phyloP scores from a whole-genome alignment of 495 filamentous ascomycete genomes.

The Penicillium paxilli region DNA sequence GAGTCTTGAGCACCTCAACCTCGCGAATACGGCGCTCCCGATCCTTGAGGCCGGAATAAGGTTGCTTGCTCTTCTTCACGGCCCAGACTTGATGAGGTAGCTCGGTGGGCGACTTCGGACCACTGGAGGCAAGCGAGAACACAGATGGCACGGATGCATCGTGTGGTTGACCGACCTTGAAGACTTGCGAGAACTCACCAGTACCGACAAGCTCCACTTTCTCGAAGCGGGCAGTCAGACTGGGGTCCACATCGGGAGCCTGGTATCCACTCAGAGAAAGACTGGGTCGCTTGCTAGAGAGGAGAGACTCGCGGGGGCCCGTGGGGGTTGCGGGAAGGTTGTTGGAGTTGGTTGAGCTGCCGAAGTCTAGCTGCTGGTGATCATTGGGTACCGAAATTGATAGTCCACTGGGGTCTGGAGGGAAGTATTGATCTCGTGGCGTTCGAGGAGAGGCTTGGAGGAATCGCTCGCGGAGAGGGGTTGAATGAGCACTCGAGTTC shows the following conservation, averaged over 20 bases:
- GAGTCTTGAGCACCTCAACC: constrained; percentile 68
- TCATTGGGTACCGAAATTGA: constrained; percentile 67
- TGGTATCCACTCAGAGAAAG: constrained; percentile 56
- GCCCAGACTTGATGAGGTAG: constrained; percentile 68
- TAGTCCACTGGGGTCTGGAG: constrained; percentile 78
- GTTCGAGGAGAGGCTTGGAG: constrained; percentile 71
- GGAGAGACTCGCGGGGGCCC: constrained; percentile 60
- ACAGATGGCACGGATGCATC: constrained; percentile 42
- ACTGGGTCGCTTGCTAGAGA: constrained; percentile 48
- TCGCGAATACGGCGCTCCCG: constrained; percentile 78
- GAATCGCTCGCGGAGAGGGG: constrained; percentile 38
- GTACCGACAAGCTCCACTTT: constrained; percentile 75
- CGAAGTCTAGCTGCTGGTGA: constrained; percentile 44
- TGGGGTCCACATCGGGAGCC: constrained; percentile 67
- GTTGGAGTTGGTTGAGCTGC: constrained; percentile 31
- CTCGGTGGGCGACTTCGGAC: constrained; percentile 39
- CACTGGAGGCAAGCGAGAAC: constrained; percentile 40
- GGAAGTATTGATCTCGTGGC: constrained; percentile 69
- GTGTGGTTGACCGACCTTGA: constrained; percentile 64
- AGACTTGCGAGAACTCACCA: constrained; percentile 93
- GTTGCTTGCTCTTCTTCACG: constrained; percentile 88
- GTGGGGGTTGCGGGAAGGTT: constrained; percentile 81
- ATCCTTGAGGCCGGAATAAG: constrained; percentile 70
- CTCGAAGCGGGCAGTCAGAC: constrained; percentile 69
- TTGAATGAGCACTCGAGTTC: constrained; percentile 28